A percentile compares a stretch with the other conserved stretches of the same genome.
Evolutionary conservation across 2,329 filamentous ascomycete genomes (phyloP).

Genomic region (Scorias spongiosa): DNA sequence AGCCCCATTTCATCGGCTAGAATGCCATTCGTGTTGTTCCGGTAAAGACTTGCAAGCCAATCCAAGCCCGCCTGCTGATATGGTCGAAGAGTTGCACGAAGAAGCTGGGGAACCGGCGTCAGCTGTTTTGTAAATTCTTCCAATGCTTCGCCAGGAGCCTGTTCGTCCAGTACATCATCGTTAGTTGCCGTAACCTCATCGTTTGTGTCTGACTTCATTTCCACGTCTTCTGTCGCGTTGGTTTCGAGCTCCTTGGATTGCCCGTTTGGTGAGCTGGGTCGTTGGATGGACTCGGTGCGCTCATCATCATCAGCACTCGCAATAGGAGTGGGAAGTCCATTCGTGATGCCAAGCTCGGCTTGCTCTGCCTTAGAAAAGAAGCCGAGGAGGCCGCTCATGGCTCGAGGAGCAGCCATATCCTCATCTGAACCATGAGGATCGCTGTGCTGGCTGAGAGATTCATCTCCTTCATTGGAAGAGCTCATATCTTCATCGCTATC

Average conservation of each 20-base stretch:
- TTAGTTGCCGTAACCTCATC: not conserved
- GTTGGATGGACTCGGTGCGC: not conserved
- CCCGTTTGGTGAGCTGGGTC: not conserved
- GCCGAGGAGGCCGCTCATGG: conserved; percentile 1
- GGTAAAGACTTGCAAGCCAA: conserved; percentile 88
- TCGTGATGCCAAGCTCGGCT: conserved; percentile 4
- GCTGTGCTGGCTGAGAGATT: conserved; percentile 5
- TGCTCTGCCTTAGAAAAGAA: conserved; percentile 26
- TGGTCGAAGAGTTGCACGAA: conserved; percentile 79
- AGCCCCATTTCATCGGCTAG: conserved; percentile 97
- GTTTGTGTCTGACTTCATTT: not conserved
- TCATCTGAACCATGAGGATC: conserved; percentile 21
- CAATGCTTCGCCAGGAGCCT: not conserved
- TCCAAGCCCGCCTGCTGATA: conserved; percentile 96
- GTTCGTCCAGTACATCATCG: not conserved
- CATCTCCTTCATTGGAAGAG: conserved; percentile 20
- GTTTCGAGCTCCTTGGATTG: not conserved
- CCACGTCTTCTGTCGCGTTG: not conserved
- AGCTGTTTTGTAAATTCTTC: conserved; percentile 8
- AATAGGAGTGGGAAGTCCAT: conserved; percentile 1
- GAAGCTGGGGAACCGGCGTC: conserved; percentile 46
- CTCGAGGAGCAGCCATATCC: conserved; percentile 1
- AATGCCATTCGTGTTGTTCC: conserved; percentile 87
- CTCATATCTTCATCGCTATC: conserved; percentile 23
- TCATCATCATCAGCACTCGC: not conserved